Evolutionary conservation across 148 eudicot species (phyloP), one percentile per base, ranked within the genome.

Genomic region (Amaranthus cruentus): DNA sequence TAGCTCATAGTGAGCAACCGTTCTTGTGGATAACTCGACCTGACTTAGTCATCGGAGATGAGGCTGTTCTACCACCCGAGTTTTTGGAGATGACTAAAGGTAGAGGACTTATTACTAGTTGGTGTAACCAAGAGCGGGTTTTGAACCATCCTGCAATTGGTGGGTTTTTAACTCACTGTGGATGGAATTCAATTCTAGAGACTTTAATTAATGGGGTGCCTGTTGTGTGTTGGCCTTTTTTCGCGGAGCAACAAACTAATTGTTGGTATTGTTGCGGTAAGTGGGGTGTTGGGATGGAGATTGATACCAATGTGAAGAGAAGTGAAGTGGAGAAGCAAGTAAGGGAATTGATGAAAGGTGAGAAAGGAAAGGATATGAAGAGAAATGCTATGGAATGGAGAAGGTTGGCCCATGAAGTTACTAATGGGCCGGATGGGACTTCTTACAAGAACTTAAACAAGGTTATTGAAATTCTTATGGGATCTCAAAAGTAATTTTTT

Each of bases 51-150:
- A 59, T 43, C 0, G 76, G 78, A 5, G 78, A 75, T 2, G 15
- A 78, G 0, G 64, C 76, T 0, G 76, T 71, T 7, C 71, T 82
- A 0, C 84, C 84, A 9, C 60, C 79, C 0, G 79, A 71, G 67
- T 78, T 82, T 6, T 9, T 75, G 11, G 84, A 77, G 57, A 76
- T 46, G 38, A 76, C 72, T 0, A 49, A 65, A 43, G 66, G 43
- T 6, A 74, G 71, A 5, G 70, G 76, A 5, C 44, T 71, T 3
- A 50, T 78, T 7, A 42, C 76, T 0, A 70, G 75, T 2, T 82
- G 84, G 84, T 82, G 84, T 47, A 73, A 82, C 43, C 84, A 82
- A 66, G 79, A 82, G 55, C 43, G 59, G 15, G 84, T 82, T 8
- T 21, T 82, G 67, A 61, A 60, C 5, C 84, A 82, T 57, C 76